Percentiles rank a stretch among this genome's conserved stretches.
phyloP scores from a whole-genome alignment of 441 rosid genomes.

The Erodium trifolium region DNA sequence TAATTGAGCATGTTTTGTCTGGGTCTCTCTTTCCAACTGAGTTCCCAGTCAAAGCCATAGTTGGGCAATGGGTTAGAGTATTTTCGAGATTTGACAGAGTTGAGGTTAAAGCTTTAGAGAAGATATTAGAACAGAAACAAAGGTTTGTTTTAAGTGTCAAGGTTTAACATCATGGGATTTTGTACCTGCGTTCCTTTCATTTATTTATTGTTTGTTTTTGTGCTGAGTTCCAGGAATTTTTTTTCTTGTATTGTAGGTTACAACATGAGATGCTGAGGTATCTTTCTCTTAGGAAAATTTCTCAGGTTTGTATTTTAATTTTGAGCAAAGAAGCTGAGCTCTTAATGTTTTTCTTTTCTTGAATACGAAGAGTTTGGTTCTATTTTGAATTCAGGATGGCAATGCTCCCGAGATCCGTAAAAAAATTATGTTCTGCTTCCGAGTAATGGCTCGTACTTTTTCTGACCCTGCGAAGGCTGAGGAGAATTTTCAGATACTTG shows the following conservation, averaged over 20 bases:
- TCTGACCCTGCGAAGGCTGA: conserved; percentile 74
- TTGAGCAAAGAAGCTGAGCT: conserved; percentile 15
- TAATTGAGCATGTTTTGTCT: conserved; percentile 68
- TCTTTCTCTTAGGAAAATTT: conserved; percentile 68
- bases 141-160: conserved; percentile 45
- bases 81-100: conserved; percentile 78
- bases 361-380: conserved; percentile 18
- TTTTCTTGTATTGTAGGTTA: conserved; percentile 65
- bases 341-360: background rate
- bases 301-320: conserved; percentile 47
- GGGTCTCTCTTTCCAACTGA: conserved; percentile 63
- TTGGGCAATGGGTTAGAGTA: conserved; percentile 68
- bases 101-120: conserved; percentile 90
- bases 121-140: conserved; percentile 93
- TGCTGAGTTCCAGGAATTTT: conserved; percentile 32
- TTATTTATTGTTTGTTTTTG: conserved; percentile 28
- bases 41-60: conserved; percentile 55
- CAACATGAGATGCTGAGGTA: conserved; percentile 98
- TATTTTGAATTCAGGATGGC: conserved; percentile 53
- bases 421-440: conserved; percentile 64
- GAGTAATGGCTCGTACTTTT: conserved; percentile 87
- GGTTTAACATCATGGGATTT: conserved; percentile 20
- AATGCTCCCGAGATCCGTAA: conserved; percentile 82
- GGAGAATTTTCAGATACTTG: conserved; percentile 84
- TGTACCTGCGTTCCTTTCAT: conserved; percentile 15